Evolutionary conservation across 768 basidiomycete genomes (phyloP).

Genomic region (Psilocybe subaeruginosa): DNA sequence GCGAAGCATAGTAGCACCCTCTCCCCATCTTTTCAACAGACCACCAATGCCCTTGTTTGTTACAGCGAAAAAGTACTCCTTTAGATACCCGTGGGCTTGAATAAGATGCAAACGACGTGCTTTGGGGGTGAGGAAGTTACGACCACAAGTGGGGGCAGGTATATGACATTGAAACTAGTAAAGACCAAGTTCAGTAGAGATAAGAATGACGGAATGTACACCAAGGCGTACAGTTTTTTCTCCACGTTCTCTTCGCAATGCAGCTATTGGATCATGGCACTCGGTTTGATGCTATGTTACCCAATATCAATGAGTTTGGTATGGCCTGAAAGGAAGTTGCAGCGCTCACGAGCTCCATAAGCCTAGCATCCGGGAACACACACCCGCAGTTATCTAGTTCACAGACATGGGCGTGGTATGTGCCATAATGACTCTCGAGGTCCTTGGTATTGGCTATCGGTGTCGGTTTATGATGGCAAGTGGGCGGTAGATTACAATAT

Average conservation of each 20-base stretch:
- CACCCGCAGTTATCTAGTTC: slow-evolving; percentile 68
- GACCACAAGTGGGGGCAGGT: slow-evolving; percentile 48
- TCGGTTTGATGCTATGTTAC: slow-evolving; percentile 74
- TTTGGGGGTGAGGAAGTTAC: slow-evolving; percentile 73
- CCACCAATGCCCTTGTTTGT: slow-evolving; percentile 91
- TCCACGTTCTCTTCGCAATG: slow-evolving; percentile 73
- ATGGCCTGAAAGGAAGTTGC: slow-evolving; percentile 6
- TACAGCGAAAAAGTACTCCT: slow-evolving; percentile 89
- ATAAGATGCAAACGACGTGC: slow-evolving; percentile 81
- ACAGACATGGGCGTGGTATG: slow-evolving; percentile 84
- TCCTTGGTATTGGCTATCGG: slow-evolving; percentile 67
- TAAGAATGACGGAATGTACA: slow-evolving; percentile 1
- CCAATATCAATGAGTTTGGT: not conserved
- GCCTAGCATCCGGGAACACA: slow-evolving; percentile 83
- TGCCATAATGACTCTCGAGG: slow-evolving; percentile 83
- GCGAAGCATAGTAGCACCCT: slow-evolving; percentile 80
- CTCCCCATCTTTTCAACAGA: slow-evolving; percentile 78
- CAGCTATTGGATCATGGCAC: slow-evolving; percentile 87
- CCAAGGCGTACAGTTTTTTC: slow-evolving; percentile 75
- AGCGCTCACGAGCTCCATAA: slow-evolving; percentile 76
- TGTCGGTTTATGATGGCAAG: slow-evolving; percentile 72
- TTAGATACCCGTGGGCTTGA: slow-evolving; percentile 79
- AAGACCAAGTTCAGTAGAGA: slow-evolving; percentile 12
- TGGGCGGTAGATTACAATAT: slow-evolving; percentile 80
- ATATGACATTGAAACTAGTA: slow-evolving; percentile 80